Conservation (phyloP, 371 early-diverging fungal species). For the Lichtheimia ornata region DNA sequence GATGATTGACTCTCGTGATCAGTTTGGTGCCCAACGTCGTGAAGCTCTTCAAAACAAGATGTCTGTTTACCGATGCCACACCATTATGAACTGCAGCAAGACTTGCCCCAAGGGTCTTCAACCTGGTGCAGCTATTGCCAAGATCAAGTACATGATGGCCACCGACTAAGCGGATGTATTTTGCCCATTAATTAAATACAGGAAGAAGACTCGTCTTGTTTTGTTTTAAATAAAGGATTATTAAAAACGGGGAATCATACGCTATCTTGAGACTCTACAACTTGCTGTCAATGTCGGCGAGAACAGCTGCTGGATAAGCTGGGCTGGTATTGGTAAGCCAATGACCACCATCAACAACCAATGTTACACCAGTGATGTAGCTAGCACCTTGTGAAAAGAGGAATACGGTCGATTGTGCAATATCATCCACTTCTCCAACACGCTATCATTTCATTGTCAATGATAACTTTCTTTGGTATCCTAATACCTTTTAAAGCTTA, state of each 20-base stretch:
- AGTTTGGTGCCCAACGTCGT: constrained; percentile 87
- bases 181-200: background rate
- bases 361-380: constrained; percentile 58
- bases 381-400: constrained; percentile 66
- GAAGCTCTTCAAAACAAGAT: constrained; percentile 91
- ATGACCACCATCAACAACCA: constrained; percentile 75
- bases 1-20: constrained; percentile 97
- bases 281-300: constrained; percentile 2
- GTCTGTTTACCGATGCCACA: constrained; percentile 97
- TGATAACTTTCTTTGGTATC: background rate
- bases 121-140: constrained; percentile 93
- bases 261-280: background rate
- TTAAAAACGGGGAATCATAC: background rate
- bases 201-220: background rate
- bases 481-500: constrained; percentile 9
- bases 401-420: constrained; percentile 74
- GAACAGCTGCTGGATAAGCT: constrained; percentile 31
- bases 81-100: constrained; percentile 97
- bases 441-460: constrained; percentile 20
- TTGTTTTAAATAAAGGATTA: background rate
- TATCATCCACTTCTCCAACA: constrained; percentile 64
- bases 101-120: constrained; percentile 98
- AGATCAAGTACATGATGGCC: constrained; percentile 95
- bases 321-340: constrained; percentile 43
- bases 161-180: constrained; percentile 58